Conservation (phyloP, 805 yeast species). For the Suhomyces canberraensis region DNA sequence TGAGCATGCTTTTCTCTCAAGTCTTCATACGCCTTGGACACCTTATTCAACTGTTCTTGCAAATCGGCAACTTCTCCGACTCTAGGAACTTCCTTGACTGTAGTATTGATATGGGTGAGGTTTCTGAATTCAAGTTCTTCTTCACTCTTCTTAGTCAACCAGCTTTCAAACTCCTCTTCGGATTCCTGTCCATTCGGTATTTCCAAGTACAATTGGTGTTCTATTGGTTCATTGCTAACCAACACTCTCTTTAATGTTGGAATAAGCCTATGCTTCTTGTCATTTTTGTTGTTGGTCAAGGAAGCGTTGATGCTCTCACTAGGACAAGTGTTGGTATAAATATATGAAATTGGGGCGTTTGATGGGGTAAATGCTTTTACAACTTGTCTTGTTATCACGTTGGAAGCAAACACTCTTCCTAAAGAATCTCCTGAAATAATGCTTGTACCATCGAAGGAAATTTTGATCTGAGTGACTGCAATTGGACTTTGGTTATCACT, state of each 20-base stretch:
- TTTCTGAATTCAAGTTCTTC: slow-evolving; percentile 55
- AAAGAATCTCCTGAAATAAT: slow-evolving; percentile 67
- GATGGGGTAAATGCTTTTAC: slow-evolving; percentile 51
- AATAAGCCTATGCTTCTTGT: slow-evolving; percentile 44
- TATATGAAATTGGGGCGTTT: slow-evolving; percentile 31
- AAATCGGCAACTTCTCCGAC: slow-evolving; percentile 30
- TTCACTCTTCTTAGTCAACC: slow-evolving; percentile 45
- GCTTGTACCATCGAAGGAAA: slow-evolving; percentile 73
- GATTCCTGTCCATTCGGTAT: slow-evolving; percentile 20
- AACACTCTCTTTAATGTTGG: slow-evolving; percentile 65
- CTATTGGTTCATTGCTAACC: slow-evolving; percentile 34
- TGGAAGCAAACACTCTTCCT: slow-evolving; percentile 71
- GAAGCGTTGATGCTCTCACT: slow-evolving; percentile 18
- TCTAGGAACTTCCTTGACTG: slow-evolving; percentile 23
- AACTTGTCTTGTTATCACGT: slow-evolving; percentile 67
- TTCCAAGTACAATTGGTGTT: slow-evolving; percentile 43
- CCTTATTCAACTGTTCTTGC: slow-evolving; percentile 44
- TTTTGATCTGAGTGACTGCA: slow-evolving; percentile 49
- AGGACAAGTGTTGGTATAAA: slow-evolving; percentile 23
- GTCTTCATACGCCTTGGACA: slow-evolving; percentile 59
- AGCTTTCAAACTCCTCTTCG: slow-evolving; percentile 41
- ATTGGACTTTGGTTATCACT: slow-evolving; percentile 8
- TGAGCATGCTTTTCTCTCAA: slow-evolving; percentile 59
- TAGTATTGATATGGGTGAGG: slow-evolving; percentile 37
- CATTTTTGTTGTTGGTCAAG: slow-evolving; percentile 13